Base-by-base conservation (phyloP, 2,329 filamentous ascomycete species). In the Colletotrichum agaves region DNA sequence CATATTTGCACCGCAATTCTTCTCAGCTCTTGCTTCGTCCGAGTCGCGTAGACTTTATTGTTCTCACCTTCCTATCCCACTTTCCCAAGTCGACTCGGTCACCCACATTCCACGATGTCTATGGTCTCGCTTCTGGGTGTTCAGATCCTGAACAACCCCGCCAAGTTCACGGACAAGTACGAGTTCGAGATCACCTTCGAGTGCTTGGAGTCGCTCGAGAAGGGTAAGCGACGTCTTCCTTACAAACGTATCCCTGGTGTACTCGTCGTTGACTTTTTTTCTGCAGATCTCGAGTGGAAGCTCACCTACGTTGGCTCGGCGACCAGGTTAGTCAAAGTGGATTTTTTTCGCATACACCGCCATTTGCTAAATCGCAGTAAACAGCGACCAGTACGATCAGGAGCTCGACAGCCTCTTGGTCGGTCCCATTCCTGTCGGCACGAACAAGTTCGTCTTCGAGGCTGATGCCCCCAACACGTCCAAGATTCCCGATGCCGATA, bases 141-240 rank as follows among this genome's bases (percentile, higher is more conserved):
- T 76, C 93, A 96, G 81, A 93, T 99, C 74, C 87, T 94, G 79
- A 98, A 99, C 88, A 99, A 99, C 84, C 96, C 96, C 76, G 94
- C 96, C 76, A 90, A 92, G 74, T 98, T 99, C 83, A 91, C 90
- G 75, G 92, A 95, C 78, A 90, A 93, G 61, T 99, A 99, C 80
- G 90, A 96, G 80, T 97, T 99, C 74, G 95, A 99, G 82, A 98
- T 99, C 79, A 99, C 96, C 17, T 99, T 99, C 71, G 96, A 99
- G 82, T 98, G 96, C 76, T 89, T 98, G 23, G 96, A 99, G 84
- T 89, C 91, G 73, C 88, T 99, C 43, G 93, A 97, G 78, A 98
- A 98, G 82, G 94, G 94, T 94, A 80, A 31, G 62, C 43, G 41
- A 35, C 11, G 37, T 21, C 41, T 35, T 10, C 27, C 13, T 41